Conservation (phyloP, 176 grass and related monocot genomes). For the Oryza meridionalis region DNA sequence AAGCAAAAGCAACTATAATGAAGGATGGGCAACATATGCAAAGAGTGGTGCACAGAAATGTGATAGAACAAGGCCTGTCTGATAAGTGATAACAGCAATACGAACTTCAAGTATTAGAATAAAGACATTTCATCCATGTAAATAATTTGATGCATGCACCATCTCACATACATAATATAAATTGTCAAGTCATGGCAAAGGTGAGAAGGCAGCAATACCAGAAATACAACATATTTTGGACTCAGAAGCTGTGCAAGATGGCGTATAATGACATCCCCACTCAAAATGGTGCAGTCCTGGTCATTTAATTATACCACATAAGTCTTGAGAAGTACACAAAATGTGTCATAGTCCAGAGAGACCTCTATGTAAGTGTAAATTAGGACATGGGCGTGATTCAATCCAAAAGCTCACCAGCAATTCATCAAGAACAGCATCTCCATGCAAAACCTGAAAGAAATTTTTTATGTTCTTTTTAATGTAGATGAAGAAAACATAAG, state of each 20-base stretch:
- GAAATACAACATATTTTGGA: constrained; percentile 93
- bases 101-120: neutral
- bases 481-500: constrained; percentile 1
- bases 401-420: constrained; percentile 52
- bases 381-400: constrained; percentile 9
- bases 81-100: constrained; percentile 13
- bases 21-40: neutral
- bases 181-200: no score
- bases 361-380: constrained; percentile 20
- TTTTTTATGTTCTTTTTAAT: neutral
- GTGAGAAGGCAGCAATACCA: constrained; percentile 54
- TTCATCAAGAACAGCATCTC: constrained; percentile 93
- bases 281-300: constrained; percentile 94
- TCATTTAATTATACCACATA: constrained; percentile 59
- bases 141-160: neutral
- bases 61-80: neutral
- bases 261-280: constrained; percentile 94
- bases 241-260: constrained; percentile 80
- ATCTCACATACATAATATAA: no score
- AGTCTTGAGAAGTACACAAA: constrained; percentile 31
- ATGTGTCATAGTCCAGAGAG: neutral
- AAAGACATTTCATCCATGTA: constrained; percentile 2
- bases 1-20: constrained; percentile 4
- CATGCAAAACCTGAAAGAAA: constrained; percentile 76
- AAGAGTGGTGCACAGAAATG: constrained; percentile 19